phyloP scores from a whole-genome alignment of 2,329 filamentous ascomycete genomes.

The Aspergillus pseudonomiae region DNA sequence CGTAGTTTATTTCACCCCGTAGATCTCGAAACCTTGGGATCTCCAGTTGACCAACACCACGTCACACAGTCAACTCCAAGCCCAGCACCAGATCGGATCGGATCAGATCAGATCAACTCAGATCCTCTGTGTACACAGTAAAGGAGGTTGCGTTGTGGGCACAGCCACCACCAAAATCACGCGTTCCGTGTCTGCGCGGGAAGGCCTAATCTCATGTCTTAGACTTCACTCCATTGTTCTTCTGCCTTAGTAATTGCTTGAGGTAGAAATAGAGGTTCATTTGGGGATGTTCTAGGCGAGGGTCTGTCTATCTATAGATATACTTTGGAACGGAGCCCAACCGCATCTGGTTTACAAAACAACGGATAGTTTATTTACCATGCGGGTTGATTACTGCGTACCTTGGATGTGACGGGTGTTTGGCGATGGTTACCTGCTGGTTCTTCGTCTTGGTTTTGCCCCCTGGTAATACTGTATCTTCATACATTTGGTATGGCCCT shows the following conservation, averaged over 20 bases:
- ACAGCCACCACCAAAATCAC: slow-evolving; percentile 5
- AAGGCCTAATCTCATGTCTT: neutral
- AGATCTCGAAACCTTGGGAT: neutral
- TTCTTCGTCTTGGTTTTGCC: slow-evolving; percentile 2
- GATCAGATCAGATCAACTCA: neutral
- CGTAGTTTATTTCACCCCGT: neutral
- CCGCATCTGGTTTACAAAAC: neutral
- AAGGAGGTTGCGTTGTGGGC: neutral
- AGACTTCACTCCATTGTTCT: neutral
- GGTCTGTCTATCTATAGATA: neutral
- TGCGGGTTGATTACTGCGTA: neutral
- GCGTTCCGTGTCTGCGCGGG: neutral
- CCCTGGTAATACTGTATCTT: slow-evolving; percentile 6
- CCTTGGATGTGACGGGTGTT: slow-evolving; percentile 1
- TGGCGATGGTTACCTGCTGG: neutral
- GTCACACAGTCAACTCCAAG: neutral
- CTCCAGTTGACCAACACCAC: neutral
- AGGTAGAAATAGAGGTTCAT: neutral
- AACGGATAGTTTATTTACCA: neutral
- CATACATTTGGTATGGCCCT: slow-evolving; percentile 5
- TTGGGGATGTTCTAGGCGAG: too few species aligned
- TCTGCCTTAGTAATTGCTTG: neutral
- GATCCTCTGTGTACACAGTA: neutral
- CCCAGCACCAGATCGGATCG: neutral
- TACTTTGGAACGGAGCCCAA: neutral